phyloP scores from a whole-genome alignment of 257 asterid genomes.

The Nyctanthes arbortristis region DNA sequence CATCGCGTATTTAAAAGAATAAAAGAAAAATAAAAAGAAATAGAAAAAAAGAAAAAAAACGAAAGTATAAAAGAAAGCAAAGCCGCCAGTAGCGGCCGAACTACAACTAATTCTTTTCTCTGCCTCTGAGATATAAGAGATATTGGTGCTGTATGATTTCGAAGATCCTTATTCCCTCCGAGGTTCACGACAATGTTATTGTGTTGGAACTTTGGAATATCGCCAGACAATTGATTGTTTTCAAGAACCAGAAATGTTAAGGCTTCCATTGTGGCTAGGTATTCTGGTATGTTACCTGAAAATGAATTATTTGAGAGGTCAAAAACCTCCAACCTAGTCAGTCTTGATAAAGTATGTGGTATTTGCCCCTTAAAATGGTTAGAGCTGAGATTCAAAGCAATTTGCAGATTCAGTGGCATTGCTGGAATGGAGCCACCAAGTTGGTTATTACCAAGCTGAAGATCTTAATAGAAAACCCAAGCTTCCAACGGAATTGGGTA shows the following conservation, averaged over 20 bases:
- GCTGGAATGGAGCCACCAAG: slow-evolving; percentile 54
- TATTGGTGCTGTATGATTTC: not conserved
- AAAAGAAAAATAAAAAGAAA: too few species aligned
- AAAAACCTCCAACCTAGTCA: slow-evolving; percentile 59
- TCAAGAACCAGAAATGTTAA: slow-evolving; percentile 53
- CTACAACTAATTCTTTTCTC: too few species aligned
- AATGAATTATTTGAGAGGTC: slow-evolving; percentile 72
- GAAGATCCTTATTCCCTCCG: slow-evolving; percentile 34
- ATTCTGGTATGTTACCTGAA: slow-evolving; percentile 55
- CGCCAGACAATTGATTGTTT: slow-evolving; percentile 64
- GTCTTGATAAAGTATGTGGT: slow-evolving; percentile 40
- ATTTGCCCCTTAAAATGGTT: slow-evolving; percentile 56
- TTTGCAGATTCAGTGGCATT: slow-evolving; percentile 54
- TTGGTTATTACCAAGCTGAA: slow-evolving; percentile 70
- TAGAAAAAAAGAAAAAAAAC: too few species aligned
- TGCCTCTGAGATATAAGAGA: slow-evolving; percentile 20
- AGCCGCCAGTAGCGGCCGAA: too few species aligned
- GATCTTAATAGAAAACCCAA: slow-evolving; percentile 46
- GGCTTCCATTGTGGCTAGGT: slow-evolving; percentile 31
- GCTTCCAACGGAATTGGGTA: slow-evolving; percentile 48
- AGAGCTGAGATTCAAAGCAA: slow-evolving; percentile 68
- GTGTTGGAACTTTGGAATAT: slow-evolving; percentile 40
- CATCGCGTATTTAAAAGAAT: too few species aligned
- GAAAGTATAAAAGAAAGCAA: too few species aligned
- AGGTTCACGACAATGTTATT: slow-evolving; percentile 11